These are phyloP conservation scores for Blastocystis sp. DNA, from an alignment of 352 stramenopile genomes.

Conservation along the genomic window DNA sequence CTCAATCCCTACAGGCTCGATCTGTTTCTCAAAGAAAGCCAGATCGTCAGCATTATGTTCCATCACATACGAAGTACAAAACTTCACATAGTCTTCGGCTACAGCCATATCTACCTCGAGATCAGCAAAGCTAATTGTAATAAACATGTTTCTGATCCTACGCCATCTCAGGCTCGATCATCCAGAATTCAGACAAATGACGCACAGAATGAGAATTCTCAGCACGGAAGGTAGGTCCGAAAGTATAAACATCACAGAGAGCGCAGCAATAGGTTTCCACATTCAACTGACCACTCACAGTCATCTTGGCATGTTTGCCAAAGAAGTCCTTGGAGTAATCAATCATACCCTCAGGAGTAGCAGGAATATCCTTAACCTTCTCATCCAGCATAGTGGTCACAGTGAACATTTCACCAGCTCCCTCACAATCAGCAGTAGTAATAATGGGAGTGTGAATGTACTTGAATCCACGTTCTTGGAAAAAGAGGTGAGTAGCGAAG, in stretches of 20 bases:
- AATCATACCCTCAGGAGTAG: conserved; percentile 64
- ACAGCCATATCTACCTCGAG: conserved; percentile 85
- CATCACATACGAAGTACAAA: conserved; percentile 74
- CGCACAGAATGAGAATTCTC: conserved; percentile 94
- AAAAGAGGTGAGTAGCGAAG: conserved; percentile 74
- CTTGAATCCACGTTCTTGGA: conserved; percentile 73
- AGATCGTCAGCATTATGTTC: conserved; percentile 81
- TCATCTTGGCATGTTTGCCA: conserved; percentile 79
- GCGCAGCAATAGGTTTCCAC: conserved; percentile 91
- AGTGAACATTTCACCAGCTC: conserved; percentile 92
- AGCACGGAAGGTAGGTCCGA: conserved; percentile 93
- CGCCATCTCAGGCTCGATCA: conserved; percentile 90
- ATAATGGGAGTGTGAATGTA: conserved; percentile 84
- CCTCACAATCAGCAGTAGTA: conserved; percentile 92
- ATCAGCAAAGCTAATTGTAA: conserved; percentile 69
- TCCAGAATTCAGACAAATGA: conserved; percentile 93
- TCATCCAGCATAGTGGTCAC: conserved; percentile 70
- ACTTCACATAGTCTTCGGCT: conserved; percentile 82
- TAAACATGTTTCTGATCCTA: conserved; percentile 68
- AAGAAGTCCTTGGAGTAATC: conserved; percentile 88
- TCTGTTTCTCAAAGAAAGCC: conserved; percentile 80
- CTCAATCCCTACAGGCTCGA: conserved; percentile 70
- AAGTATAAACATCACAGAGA: conserved; percentile 95
- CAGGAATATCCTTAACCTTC: conserved; percentile 66
- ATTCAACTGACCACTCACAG: conserved; percentile 79